Percentiles rank a stretch among this genome's conserved stretches.
Evolutionary conservation across 1,139 yeast species (phyloP).

Genomic region (Diutina pseudorugosa): DNA sequence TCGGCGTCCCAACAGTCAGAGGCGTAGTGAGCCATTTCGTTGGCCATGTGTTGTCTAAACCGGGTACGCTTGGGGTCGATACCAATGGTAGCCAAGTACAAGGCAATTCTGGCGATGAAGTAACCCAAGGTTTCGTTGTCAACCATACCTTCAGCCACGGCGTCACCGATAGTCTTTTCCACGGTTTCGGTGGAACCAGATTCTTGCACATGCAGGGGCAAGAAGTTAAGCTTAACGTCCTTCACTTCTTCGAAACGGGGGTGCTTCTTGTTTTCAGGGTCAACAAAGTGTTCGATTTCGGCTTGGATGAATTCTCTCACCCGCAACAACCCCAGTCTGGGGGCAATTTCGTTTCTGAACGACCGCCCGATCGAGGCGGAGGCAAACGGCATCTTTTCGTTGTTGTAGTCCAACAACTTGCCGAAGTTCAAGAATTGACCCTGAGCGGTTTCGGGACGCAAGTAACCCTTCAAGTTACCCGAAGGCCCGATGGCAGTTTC

Average conservation of each 20-base stretch:
- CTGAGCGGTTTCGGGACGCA: conserved; percentile 99
- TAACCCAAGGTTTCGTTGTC: conserved; percentile 97
- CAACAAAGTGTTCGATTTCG: conserved; percentile 97
- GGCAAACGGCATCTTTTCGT: conserved; percentile 96
- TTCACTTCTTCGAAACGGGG: conserved; percentile 66
- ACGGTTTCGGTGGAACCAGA: conserved; percentile 64
- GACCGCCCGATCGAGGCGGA: conserved; percentile 98
- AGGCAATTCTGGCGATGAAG: conserved; percentile 85
- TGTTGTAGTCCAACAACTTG: conserved; percentile 89
- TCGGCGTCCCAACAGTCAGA: conserved; percentile 99
- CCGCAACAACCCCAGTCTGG: conserved; percentile 93
- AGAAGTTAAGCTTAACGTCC: conserved; percentile 60
- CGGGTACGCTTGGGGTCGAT: conserved; percentile 74
- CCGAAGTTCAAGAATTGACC: conserved; percentile 95
- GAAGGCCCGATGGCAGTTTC: conserved; percentile 99
- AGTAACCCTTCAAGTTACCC: conserved; percentile 87
- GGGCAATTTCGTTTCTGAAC: conserved; percentile 97
- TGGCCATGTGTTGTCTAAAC: conserved; percentile 97
- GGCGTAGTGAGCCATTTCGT: conserved; percentile 99
- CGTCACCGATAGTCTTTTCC: conserved; percentile 72
- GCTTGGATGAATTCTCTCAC: conserved; percentile 99
- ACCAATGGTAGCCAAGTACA: conserved; percentile 80
- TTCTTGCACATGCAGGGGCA: conserved; percentile 81
- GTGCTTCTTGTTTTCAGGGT: conserved; percentile 79
- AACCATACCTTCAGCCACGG: conserved; percentile 76